phyloP scores from a whole-genome alignment of 2,329 filamentous ascomycete genomes.

The Epichloe elymi region DNA sequence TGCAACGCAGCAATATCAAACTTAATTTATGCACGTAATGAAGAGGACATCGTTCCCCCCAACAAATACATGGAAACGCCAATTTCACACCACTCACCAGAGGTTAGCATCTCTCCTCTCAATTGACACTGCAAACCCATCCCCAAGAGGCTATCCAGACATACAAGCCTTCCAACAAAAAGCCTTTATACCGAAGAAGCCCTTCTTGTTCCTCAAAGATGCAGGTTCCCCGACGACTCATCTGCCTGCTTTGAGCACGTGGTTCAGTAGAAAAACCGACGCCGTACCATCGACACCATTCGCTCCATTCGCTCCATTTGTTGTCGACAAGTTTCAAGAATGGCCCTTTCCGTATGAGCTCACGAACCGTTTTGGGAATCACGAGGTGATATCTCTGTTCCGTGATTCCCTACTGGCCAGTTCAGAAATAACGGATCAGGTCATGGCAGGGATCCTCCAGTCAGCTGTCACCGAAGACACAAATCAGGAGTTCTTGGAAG shows the following conservation, averaged over 20 bases:
- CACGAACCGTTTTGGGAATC: constrained; percentile 13
- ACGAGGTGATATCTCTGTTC: constrained; percentile 13
- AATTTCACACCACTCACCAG: background rate
- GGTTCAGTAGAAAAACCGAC: constrained; percentile 33
- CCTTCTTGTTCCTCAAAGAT: constrained; percentile 34
- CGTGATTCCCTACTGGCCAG: constrained; percentile 15
- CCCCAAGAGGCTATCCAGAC: constrained; percentile 10
- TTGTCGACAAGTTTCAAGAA: constrained; percentile 19
- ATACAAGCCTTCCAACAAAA: constrained; percentile 36
- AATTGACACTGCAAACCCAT: constrained; percentile 5
- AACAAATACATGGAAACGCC: constrained; percentile 1
- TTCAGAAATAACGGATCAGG: constrained; percentile 15
- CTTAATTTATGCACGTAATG: constrained; percentile 1
- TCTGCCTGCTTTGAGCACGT: constrained; percentile 42
- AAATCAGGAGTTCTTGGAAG: constrained; percentile 34
- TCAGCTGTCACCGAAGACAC: constrained; percentile 12
- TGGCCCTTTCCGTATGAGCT: constrained; percentile 27
- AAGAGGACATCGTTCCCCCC: background rate
- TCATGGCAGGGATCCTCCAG: constrained; percentile 19
- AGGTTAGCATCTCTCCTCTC: background rate
- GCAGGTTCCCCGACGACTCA: constrained; percentile 19
- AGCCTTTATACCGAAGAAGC: constrained; percentile 39
- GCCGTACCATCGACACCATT: background rate
- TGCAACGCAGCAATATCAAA: too few relatives aligned
- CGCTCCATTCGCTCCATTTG: constrained; percentile 5